These are phyloP conservation scores for Skeletonema costatum DNA, from an alignment of 108 stramenopile genomes.

Conservation along the genomic window DNA sequence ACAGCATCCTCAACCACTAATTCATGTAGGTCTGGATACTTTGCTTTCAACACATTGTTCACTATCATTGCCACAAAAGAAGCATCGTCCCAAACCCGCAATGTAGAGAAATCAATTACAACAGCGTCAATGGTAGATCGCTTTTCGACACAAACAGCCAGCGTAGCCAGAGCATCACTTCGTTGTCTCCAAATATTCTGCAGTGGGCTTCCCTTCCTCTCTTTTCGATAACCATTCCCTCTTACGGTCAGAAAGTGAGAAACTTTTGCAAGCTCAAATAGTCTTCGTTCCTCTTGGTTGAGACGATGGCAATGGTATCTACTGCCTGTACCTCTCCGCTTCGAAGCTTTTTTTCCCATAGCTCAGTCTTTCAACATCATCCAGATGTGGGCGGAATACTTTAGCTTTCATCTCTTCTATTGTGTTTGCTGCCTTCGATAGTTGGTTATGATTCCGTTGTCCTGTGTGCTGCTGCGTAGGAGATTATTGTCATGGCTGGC, in stretches of 20 bases:
- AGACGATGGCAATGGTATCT: conserved; percentile 46
- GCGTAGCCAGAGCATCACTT: conserved; percentile 44
- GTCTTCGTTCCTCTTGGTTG: conserved; percentile 26
- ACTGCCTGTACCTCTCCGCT: conserved; percentile 44
- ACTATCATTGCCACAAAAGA: not conserved
- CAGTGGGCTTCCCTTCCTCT: conserved; percentile 49
- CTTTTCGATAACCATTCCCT: conserved; percentile 53
- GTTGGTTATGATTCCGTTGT: too few relatives aligned
- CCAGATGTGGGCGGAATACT: conserved; percentile 14
- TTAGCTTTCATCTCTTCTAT: not conserved
- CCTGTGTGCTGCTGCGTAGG: too few relatives aligned
- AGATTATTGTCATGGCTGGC: too few relatives aligned
- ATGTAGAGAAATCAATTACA: conserved; percentile 18
- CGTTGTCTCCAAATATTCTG: conserved; percentile 56
- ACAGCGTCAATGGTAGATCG: not conserved
- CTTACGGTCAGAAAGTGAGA: conserved; percentile 40
- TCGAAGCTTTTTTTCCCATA: conserved; percentile 35
- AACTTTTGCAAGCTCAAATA: conserved; percentile 40
- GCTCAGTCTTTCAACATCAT: conserved; percentile 43
- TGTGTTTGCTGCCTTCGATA: too few relatives aligned
- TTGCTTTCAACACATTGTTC: conserved; percentile 1
- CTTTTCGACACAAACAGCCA: conserved; percentile 9
- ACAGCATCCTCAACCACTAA: not conserved
- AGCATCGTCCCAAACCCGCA: conserved; percentile 1
- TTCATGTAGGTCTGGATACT: conserved; percentile 7